Conservation (phyloP, 2,329 filamentous ascomycete genomes). For the Fusarium paranaense region DNA sequence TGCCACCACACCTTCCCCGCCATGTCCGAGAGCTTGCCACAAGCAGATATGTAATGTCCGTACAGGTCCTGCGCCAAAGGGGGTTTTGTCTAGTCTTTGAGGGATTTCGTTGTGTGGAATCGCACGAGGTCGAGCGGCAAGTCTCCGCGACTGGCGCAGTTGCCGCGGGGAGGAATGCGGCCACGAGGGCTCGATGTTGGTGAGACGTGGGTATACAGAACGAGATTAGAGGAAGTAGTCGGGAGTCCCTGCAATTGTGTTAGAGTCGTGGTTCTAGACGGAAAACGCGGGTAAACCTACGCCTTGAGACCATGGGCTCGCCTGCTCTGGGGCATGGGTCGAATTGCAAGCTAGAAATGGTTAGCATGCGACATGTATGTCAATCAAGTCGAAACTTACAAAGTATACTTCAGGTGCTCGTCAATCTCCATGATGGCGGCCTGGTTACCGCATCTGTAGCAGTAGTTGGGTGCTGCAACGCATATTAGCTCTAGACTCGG, state of each 20-base stretch:
- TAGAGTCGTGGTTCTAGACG: conserved; percentile 5
- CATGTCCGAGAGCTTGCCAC: conserved; percentile 33
- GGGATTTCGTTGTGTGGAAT: conserved; percentile 40
- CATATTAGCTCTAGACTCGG: conserved; percentile 7
- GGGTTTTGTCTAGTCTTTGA: conserved; percentile 29
- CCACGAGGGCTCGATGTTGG: conserved; percentile 38
- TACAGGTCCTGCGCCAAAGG: conserved; percentile 35
- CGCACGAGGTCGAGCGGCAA: conserved; percentile 45
- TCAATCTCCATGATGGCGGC: conserved; percentile 99
- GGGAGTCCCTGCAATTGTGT: conserved; percentile 73
- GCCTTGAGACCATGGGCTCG: conserved; percentile 98
- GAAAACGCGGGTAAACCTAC: conserved; percentile 57
- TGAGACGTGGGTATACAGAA: conserved; percentile 43
- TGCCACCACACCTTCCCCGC: conserved; percentile 22
- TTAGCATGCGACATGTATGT: conserved; percentile 40
- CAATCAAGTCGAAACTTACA: conserved; percentile 72
- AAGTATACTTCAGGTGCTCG: conserved; percentile 98
- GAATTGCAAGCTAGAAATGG: conserved; percentile 85
- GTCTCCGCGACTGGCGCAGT: conserved; percentile 28
- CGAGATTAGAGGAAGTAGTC: conserved; percentile 94
- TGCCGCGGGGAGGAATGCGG: conserved; percentile 26
- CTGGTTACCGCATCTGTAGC: conserved; percentile 98
- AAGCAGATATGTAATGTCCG: conserved; percentile 32
- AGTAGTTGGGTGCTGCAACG: conserved; percentile 84
- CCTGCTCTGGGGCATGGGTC: conserved; percentile 97